Conservation (phyloP, 2,329 filamentous ascomycete species). For the Alternaria brassicae region DNA sequence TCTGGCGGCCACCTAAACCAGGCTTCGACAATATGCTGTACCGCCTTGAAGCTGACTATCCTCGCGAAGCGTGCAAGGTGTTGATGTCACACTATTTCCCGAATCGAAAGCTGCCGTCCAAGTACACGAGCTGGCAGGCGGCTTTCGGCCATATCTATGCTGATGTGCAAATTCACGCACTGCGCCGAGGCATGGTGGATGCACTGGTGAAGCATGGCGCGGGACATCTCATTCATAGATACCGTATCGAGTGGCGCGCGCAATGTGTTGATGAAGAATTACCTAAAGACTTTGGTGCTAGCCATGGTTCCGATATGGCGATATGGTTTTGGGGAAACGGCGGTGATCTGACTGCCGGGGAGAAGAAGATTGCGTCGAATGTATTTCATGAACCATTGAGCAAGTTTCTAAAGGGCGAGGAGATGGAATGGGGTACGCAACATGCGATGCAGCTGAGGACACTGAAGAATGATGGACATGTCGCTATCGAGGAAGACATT, state of each 20-base stretch:
- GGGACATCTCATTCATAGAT: slow-evolving; percentile 58
- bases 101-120: slow-evolving; percentile 46
- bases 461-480: slow-evolving; percentile 55
- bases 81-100: slow-evolving; percentile 58
- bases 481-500: slow-evolving; percentile 57
- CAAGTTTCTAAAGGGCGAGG: slow-evolving; percentile 51
- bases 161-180: slow-evolving; percentile 62
- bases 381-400: slow-evolving; percentile 51
- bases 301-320: slow-evolving; percentile 61
- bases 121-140: slow-evolving; percentile 57
- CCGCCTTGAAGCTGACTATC: slow-evolving; percentile 62
- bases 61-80: slow-evolving; percentile 52
- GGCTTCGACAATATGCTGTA: slow-evolving; percentile 53
- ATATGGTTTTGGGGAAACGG: slow-evolving; percentile 66
- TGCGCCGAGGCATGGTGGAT: slow-evolving; percentile 60
- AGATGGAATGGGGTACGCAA: slow-evolving; percentile 51
- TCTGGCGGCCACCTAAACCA: slow-evolving; percentile 57
- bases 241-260: slow-evolving; percentile 63
- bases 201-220: slow-evolving; percentile 54
- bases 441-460: slow-evolving; percentile 52
- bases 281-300: slow-evolving; percentile 60
- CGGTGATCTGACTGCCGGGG: slow-evolving; percentile 48
- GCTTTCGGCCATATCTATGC: slow-evolving; percentile 64
- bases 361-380: slow-evolving; percentile 53
- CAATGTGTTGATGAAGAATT: slow-evolving; percentile 53